Percentiles rank a stretch among this genome's conserved stretches.
These are phyloP conservation scores for Aspergillus fischeri DNA, from an alignment of 2,329 filamentous ascomycete species.

Conservation along the genomic window DNA sequence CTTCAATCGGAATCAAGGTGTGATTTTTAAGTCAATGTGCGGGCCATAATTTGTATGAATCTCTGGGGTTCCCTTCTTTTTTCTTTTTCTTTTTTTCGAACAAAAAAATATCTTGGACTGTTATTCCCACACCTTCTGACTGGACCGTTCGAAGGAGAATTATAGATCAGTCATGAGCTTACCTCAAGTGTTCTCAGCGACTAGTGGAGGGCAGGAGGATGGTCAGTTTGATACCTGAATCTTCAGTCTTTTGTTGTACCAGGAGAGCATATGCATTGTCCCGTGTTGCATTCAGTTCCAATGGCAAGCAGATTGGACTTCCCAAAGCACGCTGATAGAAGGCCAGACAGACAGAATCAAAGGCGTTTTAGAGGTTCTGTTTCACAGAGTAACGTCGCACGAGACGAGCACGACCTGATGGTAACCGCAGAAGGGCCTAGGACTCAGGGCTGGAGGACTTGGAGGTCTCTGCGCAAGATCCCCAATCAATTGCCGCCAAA, in stretches of 20 bases:
- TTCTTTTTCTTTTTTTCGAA: slow-evolving; percentile 7
- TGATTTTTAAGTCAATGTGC: slow-evolving; percentile 33
- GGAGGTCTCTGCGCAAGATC: slow-evolving; percentile 17
- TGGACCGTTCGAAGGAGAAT: slow-evolving; percentile 1
- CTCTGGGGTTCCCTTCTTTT: slow-evolving; percentile 8
- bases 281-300: slow-evolving; percentile 28
- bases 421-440: slow-evolving; percentile 20
- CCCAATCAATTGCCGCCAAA: slow-evolving; percentile 17
- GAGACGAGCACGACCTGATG: slow-evolving; percentile 26
- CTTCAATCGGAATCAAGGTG: slow-evolving; percentile 26
- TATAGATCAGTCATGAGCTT: slow-evolving; percentile 7
- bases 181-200: slow-evolving; percentile 9
- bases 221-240: slow-evolving; percentile 20
- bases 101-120: background rate
- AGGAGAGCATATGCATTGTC: slow-evolving; percentile 29
- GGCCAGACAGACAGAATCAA: slow-evolving; percentile 20
- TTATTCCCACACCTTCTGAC: background rate
- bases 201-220: slow-evolving; percentile 3
- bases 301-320: slow-evolving; percentile 12
- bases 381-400: slow-evolving; percentile 40
- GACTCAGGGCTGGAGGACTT: slow-evolving; percentile 16
- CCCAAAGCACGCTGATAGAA: slow-evolving; percentile 13
- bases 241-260: slow-evolving; percentile 20
- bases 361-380: slow-evolving; percentile 30
- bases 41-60: slow-evolving; percentile 24